Base-by-base conservation (phyloP, 2,329 filamentous ascomycete genomes). In the Fusarium sp. region DNA sequence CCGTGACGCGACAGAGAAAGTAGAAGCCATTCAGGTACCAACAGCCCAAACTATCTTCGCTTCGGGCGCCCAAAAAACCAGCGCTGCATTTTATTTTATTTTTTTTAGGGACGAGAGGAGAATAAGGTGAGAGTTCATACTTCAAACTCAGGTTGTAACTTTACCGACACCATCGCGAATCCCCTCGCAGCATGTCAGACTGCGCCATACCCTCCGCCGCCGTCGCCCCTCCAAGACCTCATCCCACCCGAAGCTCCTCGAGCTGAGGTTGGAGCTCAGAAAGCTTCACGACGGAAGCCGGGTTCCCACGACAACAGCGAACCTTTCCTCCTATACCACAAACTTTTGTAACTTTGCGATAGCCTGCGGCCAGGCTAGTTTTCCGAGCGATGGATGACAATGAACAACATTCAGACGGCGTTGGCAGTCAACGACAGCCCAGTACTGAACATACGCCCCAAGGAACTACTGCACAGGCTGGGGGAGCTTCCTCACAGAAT, bases 361-460 rank as follows among this genome's bases (percentile, higher is more conserved):
- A 63, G 54, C 60, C 54, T 64, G 42, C 49, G 50, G 55, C 30
- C 35, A 64, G 59, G 61, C 60, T 26, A 27, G 44, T 48, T 55
- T 61, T 54, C 52, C 32, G 50, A 59, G 56, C 65, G 26, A 81
- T 81, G 80, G 79, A 81, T 23, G 79, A 81, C 52, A 71, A 74
- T 55, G 73, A 74, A 45, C 37, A 74, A 45, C 37, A 78, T 77
- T 55, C 78, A 75, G 42, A 77, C 69, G 35, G 77, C 69, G 35
- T 76, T 70, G 33, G 76, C 69, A 20, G 73, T 67, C 46, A 81
- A 61, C 78, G 77, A 48, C 79, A 78, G 42, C 72, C 75, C 54
- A 81, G 79, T 66, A 72, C 77, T 30, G 76, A 74, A 48, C 78
- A 75, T 69, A 82, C 80, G 12, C 80, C 80, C 9, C 81, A 82